Evolutionary conservation across 495 filamentous ascomycete species (phyloP).

Genomic region (Penicillium maclennaniae): DNA sequence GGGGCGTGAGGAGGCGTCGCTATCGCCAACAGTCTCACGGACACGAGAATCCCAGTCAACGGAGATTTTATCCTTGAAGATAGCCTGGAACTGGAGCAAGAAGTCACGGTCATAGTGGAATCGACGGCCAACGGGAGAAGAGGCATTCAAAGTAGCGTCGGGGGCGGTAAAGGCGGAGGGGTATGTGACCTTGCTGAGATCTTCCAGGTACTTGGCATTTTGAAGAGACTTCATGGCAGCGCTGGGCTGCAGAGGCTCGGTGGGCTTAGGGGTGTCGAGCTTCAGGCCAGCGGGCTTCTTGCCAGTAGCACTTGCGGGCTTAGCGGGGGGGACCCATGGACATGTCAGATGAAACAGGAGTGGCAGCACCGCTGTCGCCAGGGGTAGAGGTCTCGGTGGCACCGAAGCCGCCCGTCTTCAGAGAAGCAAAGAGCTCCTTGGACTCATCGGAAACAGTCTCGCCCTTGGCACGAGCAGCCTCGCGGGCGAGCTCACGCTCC

Average conservation of each 20-base stretch:
- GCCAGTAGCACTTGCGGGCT: slow-evolving; percentile 51
- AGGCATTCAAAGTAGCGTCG: slow-evolving; percentile 81
- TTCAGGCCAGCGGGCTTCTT: slow-evolving; percentile 79
- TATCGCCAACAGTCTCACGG: slow-evolving; percentile 78
- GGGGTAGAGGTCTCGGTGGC: slow-evolving; percentile 48
- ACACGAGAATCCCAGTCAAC: slow-evolving; percentile 83
- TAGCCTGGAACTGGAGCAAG: slow-evolving; percentile 91
- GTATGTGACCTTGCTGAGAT: slow-evolving; percentile 67
- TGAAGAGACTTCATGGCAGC: slow-evolving; percentile 87
- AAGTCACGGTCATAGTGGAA: slow-evolving; percentile 96
- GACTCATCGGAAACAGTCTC: slow-evolving; percentile 38
- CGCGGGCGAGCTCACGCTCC: slow-evolving; percentile 50
- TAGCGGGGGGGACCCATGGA: slow-evolving; percentile 54
- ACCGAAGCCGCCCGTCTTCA: slow-evolving; percentile 51
- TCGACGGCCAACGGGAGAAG: slow-evolving; percentile 67
- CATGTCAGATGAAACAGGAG: slow-evolving; percentile 52
- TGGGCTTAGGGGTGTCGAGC: slow-evolving; percentile 72
- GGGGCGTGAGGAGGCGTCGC: slow-evolving; percentile 62
- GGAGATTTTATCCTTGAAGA: slow-evolving; percentile 93
- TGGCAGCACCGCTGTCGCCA: slow-evolving; percentile 53
- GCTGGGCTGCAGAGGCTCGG: slow-evolving; percentile 86
- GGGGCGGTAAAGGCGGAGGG: slow-evolving; percentile 78
- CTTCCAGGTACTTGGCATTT: slow-evolving; percentile 76
- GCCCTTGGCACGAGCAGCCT: slow-evolving; percentile 39
- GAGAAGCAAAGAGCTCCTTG: slow-evolving; percentile 49